Evolutionary conservation across 225 moss, liverwort and hornwort genomes (phyloP).

Genomic region (Sphagnum tenellum): DNA sequence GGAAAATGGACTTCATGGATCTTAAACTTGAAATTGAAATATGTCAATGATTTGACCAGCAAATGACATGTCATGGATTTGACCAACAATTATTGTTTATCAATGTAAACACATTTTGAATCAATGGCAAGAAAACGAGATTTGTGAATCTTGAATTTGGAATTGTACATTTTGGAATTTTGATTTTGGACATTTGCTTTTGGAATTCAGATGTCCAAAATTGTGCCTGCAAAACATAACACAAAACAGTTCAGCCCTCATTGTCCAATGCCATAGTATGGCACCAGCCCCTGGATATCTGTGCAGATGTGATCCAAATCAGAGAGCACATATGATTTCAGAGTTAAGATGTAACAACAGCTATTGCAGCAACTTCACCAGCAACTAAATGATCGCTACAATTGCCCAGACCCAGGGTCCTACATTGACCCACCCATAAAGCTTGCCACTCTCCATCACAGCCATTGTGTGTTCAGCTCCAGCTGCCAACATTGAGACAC

Average conservation of each 20-base stretch:
- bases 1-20: no score
- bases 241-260: constrained; percentile 46
- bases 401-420: constrained; percentile 85
- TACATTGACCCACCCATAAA: constrained; percentile 89
- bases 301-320: not conserved
- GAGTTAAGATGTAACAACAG: constrained; percentile 14
- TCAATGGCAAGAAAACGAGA: no score
- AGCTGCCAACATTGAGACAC: constrained; percentile 68
- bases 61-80: no score
- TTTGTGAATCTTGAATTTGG: no score
- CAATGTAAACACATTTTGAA: constrained; percentile 16
- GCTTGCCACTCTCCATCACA: constrained; percentile 69
- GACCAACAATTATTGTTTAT: no score
- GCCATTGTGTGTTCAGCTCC: constrained; percentile 92
- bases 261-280: constrained; percentile 73
- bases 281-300: constrained; percentile 91
- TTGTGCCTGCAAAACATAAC: constrained; percentile 90
- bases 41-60: no score
- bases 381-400: constrained; percentile 61
- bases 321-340: no score
- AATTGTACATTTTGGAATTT: not conserved
- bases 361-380: constrained; percentile 54
- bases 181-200: no score
- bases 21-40: no score
- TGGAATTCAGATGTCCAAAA: no score